A percentile compares a stretch with the other conserved stretches of the same genome.
Evolutionary conservation across 2,329 filamentous ascomycete genomes (phyloP).

Genomic region (Ploettnerulaceae sp.): DNA sequence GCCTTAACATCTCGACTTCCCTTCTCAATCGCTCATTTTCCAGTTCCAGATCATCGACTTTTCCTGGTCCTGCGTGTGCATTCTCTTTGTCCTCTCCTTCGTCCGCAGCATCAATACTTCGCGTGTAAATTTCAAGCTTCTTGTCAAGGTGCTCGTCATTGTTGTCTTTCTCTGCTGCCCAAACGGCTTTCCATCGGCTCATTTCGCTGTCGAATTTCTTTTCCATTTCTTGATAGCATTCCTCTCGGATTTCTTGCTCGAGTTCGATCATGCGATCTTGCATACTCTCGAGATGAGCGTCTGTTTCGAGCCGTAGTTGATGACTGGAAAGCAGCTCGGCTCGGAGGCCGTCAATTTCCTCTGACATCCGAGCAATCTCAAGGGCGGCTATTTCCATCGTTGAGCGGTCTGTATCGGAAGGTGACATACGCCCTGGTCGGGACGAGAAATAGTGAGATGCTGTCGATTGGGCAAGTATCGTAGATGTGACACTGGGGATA

Average conservation of each 20-base stretch:
- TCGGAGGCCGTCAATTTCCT: constrained; percentile 72
- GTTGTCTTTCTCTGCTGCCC: constrained; percentile 73
- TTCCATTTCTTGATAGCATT: constrained; percentile 86
- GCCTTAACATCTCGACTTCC: constrained; percentile 59
- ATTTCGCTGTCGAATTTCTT: constrained; percentile 68
- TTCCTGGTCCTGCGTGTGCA: constrained; percentile 35
- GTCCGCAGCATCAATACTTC: constrained; percentile 40
- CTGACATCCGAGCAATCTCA: constrained; percentile 73
- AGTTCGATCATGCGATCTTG: constrained; percentile 61
- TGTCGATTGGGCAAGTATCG: constrained; percentile 43
- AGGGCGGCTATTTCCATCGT: constrained; percentile 79
- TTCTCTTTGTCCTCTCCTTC: constrained; percentile 57
- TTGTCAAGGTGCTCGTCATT: constrained; percentile 81
- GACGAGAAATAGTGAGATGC: constrained; percentile 25
- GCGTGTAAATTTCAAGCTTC: constrained; percentile 72
- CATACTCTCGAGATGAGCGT: constrained; percentile 64
- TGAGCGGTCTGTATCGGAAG: constrained; percentile 47
- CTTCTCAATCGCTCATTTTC: constrained; percentile 67
- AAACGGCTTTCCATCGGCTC: constrained; percentile 72
- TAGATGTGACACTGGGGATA: constrained; percentile 74
- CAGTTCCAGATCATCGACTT: constrained; percentile 54
- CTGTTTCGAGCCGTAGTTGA: constrained; percentile 63
- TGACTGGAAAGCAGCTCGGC: constrained; percentile 66
- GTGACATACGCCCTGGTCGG: constrained; percentile 21
- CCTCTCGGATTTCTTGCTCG: constrained; percentile 82